phyloP scores from a whole-genome alignment of 148 eudicot species.

The Rhododendron kiyosumense region DNA sequence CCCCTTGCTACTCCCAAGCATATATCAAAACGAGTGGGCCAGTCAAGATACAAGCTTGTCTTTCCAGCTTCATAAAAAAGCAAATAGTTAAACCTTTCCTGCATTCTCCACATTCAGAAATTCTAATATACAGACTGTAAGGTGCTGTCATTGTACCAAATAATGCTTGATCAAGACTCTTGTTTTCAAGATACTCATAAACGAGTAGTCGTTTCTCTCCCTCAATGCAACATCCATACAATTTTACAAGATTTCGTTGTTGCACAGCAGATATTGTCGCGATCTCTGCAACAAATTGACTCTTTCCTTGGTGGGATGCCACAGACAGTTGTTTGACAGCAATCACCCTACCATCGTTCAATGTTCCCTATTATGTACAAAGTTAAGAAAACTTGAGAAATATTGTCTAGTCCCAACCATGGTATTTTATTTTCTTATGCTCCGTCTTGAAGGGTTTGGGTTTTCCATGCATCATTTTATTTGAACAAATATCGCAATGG shows the following conservation, averaged over 20 bases:
- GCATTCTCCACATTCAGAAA: background rate
- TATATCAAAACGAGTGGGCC: constrained; percentile 27
- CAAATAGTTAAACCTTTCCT: background rate
- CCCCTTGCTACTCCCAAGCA: background rate
- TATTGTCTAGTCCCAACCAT: background rate
- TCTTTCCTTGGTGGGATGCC: constrained; percentile 73
- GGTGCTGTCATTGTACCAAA: constrained; percentile 43
- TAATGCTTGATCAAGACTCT: constrained; percentile 83
- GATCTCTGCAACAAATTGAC: constrained; percentile 82
- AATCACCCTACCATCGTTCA: constrained; percentile 62
- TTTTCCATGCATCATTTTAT: background rate
- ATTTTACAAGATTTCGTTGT: constrained; percentile 81
- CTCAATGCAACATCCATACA: constrained; percentile 88
- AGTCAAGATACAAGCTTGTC: constrained; percentile 38
- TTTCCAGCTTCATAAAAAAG: constrained; percentile 31
- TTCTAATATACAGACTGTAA: background rate
- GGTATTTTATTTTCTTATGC: background rate
- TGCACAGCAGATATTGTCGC: constrained; percentile 85
- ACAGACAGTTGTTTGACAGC: constrained; percentile 88
- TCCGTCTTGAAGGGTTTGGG: background rate
- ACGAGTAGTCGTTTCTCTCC: constrained; percentile 73
- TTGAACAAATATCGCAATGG: background rate
- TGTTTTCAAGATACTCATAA: constrained; percentile 82
- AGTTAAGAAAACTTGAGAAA: background rate
- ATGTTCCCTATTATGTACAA: constrained; percentile 47